Conservation (phyloP, 2,329 filamentous ascomycete species). For the Talaromyces sp. region DNA sequence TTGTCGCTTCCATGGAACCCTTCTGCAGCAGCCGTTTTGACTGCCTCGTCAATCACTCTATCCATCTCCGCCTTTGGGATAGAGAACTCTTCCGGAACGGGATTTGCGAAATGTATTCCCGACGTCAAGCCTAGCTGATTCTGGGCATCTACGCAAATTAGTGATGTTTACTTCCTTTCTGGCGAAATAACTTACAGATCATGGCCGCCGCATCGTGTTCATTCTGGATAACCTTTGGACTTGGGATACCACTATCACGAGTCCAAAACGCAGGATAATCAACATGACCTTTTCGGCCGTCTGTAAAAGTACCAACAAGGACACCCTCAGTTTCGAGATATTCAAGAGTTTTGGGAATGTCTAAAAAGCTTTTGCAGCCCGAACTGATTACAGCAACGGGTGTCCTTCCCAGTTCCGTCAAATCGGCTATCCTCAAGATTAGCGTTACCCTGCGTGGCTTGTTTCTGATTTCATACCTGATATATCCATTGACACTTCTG, state of each 20-base stretch:
- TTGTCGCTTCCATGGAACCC: slow-evolving; percentile 72
- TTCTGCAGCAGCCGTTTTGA: slow-evolving; percentile 63
- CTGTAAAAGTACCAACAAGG: slow-evolving; percentile 83
- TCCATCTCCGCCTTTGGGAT: slow-evolving; percentile 73
- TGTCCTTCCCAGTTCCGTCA: slow-evolving; percentile 89
- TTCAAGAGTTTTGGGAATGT: slow-evolving; percentile 86
- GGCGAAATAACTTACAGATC: slow-evolving; percentile 56
- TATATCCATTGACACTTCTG: slow-evolving; percentile 82
- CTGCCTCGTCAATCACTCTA: slow-evolving; percentile 64
- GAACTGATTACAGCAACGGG: slow-evolving; percentile 84
- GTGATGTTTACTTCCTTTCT: background rate
- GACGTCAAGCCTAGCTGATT: slow-evolving; percentile 69
- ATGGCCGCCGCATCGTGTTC: slow-evolving; percentile 87
- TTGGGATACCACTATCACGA: slow-evolving; percentile 77
- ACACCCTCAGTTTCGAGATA: slow-evolving; percentile 70
- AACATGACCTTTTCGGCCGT: slow-evolving; percentile 68
- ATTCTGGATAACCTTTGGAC: slow-evolving; percentile 70
- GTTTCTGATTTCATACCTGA: slow-evolving; percentile 50
- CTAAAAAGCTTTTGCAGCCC: slow-evolving; percentile 94
- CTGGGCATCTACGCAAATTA: slow-evolving; percentile 61
- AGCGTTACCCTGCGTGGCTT: background rate
- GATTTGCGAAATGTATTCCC: slow-evolving; percentile 85
- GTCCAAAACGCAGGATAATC: slow-evolving; percentile 95
- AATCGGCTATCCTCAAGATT: slow-evolving; percentile 60
- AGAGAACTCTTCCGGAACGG: slow-evolving; percentile 68